These are phyloP conservation scores for Globisporangium orthogonon DNA, from an alignment of 352 stramenopile species.

Conservation along the genomic window DNA sequence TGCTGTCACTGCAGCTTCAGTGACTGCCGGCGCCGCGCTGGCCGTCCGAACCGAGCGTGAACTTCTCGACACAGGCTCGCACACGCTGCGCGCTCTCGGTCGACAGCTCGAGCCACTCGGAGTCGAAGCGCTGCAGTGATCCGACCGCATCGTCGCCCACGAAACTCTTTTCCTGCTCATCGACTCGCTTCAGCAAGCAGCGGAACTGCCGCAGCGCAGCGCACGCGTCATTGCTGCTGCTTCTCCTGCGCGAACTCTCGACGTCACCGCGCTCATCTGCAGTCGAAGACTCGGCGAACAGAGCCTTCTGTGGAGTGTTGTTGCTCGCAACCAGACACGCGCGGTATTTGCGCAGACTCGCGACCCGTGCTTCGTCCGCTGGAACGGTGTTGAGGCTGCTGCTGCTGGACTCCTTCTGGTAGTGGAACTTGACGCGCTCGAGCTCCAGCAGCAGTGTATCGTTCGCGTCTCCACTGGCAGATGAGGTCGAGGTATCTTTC, in stretches of 20 bases:
- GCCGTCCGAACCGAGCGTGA: conserved; percentile 14
- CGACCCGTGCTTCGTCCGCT: neutral
- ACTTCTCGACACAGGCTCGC: conserved; percentile 20
- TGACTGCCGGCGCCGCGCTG: no score
- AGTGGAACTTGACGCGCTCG: conserved; percentile 8
- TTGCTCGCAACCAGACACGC: conserved; percentile 1
- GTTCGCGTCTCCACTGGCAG: neutral
- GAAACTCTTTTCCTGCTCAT: conserved; percentile 16
- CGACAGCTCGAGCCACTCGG: conserved; percentile 23
- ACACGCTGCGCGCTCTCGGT: conserved; percentile 17
- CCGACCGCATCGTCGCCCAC: conserved; percentile 7
- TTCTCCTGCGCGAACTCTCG: neutral
- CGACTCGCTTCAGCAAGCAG: conserved; percentile 12
- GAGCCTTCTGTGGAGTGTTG: neutral
- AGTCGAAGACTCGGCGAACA: neutral
- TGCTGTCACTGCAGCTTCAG: no score
- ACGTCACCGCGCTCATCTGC: neutral
- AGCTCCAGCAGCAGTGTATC: conserved; percentile 1
- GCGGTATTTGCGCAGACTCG: conserved; percentile 10
- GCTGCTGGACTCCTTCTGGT: conserved; percentile 1
- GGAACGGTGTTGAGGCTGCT: neutral
- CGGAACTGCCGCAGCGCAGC: conserved; percentile 16
- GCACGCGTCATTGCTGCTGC: neutral
- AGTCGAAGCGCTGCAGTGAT: conserved; percentile 17
- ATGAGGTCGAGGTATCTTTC: no score